These are phyloP conservation scores for Gymnopilus junonius DNA, from an alignment of 768 basidiomycete genomes.

Conservation along the genomic window DNA sequence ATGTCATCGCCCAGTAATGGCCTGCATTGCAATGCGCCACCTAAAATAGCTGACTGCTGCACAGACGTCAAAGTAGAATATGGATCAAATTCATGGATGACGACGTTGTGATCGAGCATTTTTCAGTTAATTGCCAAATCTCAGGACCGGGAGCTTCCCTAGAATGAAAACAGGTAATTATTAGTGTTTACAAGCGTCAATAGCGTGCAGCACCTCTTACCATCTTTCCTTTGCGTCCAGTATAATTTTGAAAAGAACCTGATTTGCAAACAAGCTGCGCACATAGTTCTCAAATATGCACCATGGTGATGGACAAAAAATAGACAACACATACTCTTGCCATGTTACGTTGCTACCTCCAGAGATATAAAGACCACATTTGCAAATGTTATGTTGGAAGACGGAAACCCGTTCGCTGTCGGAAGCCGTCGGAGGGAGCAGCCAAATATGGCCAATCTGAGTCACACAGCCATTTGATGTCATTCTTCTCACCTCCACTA, in stretches of 20 bases:
- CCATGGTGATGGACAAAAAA: background rate
- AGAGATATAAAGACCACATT: no score
- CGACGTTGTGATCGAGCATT: background rate
- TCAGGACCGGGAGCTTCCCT: no score
- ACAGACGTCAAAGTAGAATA: no score
- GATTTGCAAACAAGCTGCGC: background rate
- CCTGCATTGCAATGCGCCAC: background rate
- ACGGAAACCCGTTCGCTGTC: no score
- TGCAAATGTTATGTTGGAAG: background rate
- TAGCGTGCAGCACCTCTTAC: no score
- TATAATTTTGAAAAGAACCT: background rate
- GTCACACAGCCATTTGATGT: no score
- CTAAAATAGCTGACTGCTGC: background rate
- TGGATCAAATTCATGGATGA: background rate
- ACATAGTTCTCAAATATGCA: background rate
- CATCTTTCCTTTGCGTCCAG: background rate
- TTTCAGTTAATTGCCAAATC: no score
- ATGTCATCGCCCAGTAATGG: background rate
- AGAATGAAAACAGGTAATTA: no score
- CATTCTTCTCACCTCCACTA: no score
- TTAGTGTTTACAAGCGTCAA: background rate
- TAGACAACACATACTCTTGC: background rate
- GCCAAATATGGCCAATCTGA: background rate
- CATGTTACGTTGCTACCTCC: no score
- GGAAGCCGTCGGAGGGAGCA: background rate